Base-by-base conservation (phyloP, 148 eudicot genomes). In the Camellia lanceoleosa region DNA sequence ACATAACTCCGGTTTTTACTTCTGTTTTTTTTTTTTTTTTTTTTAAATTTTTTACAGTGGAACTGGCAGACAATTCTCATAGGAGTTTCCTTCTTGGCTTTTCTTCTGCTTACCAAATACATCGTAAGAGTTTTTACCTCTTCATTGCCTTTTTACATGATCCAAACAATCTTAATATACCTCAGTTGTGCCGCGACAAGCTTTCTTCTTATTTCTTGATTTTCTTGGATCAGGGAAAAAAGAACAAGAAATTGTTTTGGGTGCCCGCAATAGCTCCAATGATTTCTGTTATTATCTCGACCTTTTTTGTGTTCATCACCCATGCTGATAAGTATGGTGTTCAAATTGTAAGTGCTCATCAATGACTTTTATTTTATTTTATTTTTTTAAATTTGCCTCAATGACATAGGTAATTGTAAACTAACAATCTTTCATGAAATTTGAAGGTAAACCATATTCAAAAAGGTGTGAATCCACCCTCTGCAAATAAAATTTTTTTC, bases 31-130 rank as follows among this genome's bases (percentile, higher is more conserved):
- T 12, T 65, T 2, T 38, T 60, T 30, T 9, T 68, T 18, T 60
- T n/a, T n/a, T n/a, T n/a, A n/a, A n/a, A n/a, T n/a, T n/a, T n/a
- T 5, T 61, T 59, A 75, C 92, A 95, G 97, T 95, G 98, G 98
- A 91, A 93, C 73, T 88, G 93, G 96, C 89, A 87, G 83, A 95
- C 98, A 1, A 89, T 90, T 65, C 80, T 84, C 64, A 93, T 95
- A 42, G 98, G 90, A 52, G 54, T 85, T 52, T 84, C 93, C 3
- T 95, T 93, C 85, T 86, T 95, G 91, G 89, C 79, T n/a, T 87
- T 91, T 87, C 88, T 95, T 73, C 86, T 95, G 42, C 2, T 84
- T 18, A 85, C 94, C 78, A 95, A 95, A 79, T 87, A 83, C 73
- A 87, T 95, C 54, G 98, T 95, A 87, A 89, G 91, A 52, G 19